Percentiles rank a stretch among this genome's conserved stretches.
phyloP scores from a whole-genome alignment of 371 early-diverging fungal species.

The Mycotypha africana region DNA sequence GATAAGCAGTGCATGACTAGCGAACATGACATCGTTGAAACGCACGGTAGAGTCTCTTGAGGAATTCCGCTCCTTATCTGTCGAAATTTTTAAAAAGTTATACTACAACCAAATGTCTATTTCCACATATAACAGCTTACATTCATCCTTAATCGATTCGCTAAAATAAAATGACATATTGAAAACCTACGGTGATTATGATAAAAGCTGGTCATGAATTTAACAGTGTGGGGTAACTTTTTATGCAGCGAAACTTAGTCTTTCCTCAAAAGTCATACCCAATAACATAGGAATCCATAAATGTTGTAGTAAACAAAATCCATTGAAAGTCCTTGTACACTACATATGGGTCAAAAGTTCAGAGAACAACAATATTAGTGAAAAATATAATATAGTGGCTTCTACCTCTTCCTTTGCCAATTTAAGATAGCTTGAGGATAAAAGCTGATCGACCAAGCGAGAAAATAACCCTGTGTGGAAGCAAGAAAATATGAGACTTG shows the following conservation, averaged over 20 bases:
- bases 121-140: no score
- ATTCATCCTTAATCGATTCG: slow-evolving; percentile 67
- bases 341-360: no score
- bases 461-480: slow-evolving; percentile 26
- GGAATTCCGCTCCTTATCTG: slow-evolving; percentile 60
- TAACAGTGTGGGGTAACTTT: background rate
- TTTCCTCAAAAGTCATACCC: slow-evolving; percentile 31
- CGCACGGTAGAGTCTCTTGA: slow-evolving; percentile 72
- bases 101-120: no score
- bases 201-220: no score
- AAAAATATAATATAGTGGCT: no score
- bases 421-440: slow-evolving; percentile 40
- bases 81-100: no score
- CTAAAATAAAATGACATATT: slow-evolving; percentile 71
- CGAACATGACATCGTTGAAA: slow-evolving; percentile 86
- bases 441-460: slow-evolving; percentile 43
- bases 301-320: slow-evolving; percentile 88
- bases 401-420: slow-evolving; percentile 35
- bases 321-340: slow-evolving; percentile 84
- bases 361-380: no score
- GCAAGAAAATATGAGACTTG: no score
- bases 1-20: slow-evolving; percentile 75
- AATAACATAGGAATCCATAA: slow-evolving; percentile 82
- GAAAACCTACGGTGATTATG: no score
- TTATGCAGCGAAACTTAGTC: background rate